Percentiles rank a stretch among this genome's conserved stretches.
Evolutionary conservation across 2,329 filamentous ascomycete species (phyloP).

Genomic region (Fusarium liriodendri): DNA sequence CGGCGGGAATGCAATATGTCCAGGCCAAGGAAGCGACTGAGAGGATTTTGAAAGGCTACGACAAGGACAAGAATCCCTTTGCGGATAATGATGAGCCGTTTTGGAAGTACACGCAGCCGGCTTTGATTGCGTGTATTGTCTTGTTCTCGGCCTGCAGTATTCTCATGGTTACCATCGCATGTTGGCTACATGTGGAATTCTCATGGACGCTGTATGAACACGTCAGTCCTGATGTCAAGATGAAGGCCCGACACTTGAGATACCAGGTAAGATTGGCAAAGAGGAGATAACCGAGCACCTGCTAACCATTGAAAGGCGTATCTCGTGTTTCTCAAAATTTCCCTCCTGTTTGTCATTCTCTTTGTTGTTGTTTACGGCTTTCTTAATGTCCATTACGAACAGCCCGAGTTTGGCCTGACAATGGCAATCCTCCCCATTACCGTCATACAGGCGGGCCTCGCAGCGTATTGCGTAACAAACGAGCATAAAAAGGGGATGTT

Average conservation of each 20-base stretch:
- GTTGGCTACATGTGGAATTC: not conserved
- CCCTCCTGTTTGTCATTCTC: not conserved
- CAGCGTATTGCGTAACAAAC: not conserved
- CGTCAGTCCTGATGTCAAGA: not conserved
- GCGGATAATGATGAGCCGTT: not conserved
- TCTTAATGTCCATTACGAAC: not conserved
- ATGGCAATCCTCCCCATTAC: not conserved
- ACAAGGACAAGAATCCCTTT: not conserved
- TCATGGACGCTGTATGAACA: not conserved
- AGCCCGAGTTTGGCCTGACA: not conserved
- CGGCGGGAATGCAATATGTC: not conserved
- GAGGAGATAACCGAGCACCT: too few species aligned
- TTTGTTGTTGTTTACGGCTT: not conserved
- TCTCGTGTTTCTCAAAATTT: not conserved
- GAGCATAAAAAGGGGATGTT: not conserved
- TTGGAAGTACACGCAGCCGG: not conserved
- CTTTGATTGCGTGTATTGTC: not conserved
- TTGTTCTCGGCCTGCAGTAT: not conserved
- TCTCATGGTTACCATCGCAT: not conserved
- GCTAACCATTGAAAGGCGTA: not conserved
- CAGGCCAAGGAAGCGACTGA: not conserved
- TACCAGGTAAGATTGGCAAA: not conserved
- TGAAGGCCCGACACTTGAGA: not conserved
- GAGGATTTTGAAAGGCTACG: not conserved
- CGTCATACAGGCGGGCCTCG: not conserved